Base-by-base conservation (phyloP, 257 asterid genomes). In the Nicotiana tabacum region DNA sequence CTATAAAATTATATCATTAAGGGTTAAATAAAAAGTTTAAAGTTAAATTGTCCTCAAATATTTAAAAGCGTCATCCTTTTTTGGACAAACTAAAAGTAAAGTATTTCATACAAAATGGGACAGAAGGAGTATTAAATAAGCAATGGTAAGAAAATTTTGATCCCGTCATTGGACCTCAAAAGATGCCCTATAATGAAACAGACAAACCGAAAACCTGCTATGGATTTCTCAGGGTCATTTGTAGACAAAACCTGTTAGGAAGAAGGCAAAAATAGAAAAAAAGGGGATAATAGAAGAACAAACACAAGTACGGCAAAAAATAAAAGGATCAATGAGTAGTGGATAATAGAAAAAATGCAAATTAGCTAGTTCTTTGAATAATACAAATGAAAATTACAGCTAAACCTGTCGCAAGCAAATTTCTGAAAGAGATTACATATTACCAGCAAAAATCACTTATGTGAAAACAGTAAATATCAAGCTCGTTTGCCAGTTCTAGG, bases 401-500 rank as follows among this genome's bases (percentile, higher is more conserved):
- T 11, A 58, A 43, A 55, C n/a, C n/a, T 2, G 17, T 37, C 11
- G 13, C 56, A 70, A 21, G 21, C 17, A 72, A 43, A 24, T 27
- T 11, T 48, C 43, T 27, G 64, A 51, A 24, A 15, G 27, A 29
- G 27, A 15, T 3, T 1, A 51, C 62, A 74, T 48, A 15, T 51
- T 74, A 74, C 62, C 64, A 24, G 51, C 16, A 16, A 74, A 27
- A 27, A 48, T 48, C 80, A 74, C 15, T 74, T 4, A 13, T 5
- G 4, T 21, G 13, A 46, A 72, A 6, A 21, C 58, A 74, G 29
- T 51, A 27, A 51, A 16, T 13, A 82, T 89, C 84, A 94, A 81
- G 88, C 90, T 12, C 92, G 89, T 87, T 96, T 96, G 3, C 99
- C 99, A 32, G 95, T 91, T 84, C 21, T 88, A 46, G 93, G 97